phyloP scores from a whole-genome alignment of 2,329 filamentous ascomycete species.

The Domatiomyces globalis region DNA sequence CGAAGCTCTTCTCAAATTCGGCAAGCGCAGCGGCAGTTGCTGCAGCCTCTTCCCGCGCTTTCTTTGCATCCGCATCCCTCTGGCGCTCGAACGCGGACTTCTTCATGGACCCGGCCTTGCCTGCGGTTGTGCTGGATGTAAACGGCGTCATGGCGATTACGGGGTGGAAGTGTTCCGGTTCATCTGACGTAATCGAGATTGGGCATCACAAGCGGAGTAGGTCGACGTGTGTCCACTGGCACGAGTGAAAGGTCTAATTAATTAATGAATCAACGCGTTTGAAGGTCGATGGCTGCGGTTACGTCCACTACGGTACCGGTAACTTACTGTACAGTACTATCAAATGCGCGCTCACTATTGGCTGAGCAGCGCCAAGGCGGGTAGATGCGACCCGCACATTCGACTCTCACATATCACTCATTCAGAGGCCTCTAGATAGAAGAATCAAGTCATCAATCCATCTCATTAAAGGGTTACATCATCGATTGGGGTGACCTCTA shows the following conservation, averaged over 20 bases:
- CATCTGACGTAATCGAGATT: background rate
- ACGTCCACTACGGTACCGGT: background rate
- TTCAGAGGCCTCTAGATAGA: no score
- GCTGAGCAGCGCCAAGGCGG: no score
- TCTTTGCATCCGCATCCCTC: slow-evolving; percentile 79
- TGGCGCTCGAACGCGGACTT: slow-evolving; percentile 81
- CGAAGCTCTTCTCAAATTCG: slow-evolving; percentile 66
- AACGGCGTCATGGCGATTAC: background rate
- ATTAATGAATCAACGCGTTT: background rate
- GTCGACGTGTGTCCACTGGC: background rate
- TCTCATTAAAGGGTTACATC: no score
- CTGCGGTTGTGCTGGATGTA: background rate
- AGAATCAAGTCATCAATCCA: no score
- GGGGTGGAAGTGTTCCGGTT: background rate
- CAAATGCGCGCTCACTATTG: no score
- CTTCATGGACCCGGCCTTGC: slow-evolving; percentile 43
- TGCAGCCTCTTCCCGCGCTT: slow-evolving; percentile 68
- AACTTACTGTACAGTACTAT: no score
- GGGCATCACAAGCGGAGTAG: background rate
- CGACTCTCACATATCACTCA: no score
- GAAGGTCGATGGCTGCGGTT: no score
- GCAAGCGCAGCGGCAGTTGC: slow-evolving; percentile 66
- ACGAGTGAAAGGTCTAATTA: no score
- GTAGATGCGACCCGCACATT: no score
- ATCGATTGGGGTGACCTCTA: no score